Evolutionary conservation across 2,329 filamentous ascomycete species (phyloP), one percentile per base, ranked within the genome.

Genomic region (Myotisia sp.): DNA sequence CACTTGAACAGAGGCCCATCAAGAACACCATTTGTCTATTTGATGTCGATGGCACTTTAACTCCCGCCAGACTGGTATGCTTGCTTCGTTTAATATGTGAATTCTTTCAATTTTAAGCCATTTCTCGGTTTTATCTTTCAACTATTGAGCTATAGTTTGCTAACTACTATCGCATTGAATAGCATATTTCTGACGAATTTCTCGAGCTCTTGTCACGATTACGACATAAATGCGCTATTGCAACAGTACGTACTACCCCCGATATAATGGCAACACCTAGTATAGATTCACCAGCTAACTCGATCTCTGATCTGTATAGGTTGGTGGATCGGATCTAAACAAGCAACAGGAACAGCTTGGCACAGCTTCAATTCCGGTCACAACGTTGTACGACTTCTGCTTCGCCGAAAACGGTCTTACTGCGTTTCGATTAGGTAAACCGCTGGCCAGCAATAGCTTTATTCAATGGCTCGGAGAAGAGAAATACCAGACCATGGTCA

Each of bases 291-390:
- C n/a, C 20, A 12, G 12, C 30, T 34, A 34, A 29, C 20, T 5
- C 12, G 26, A 22, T 47, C 52, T 35, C 16, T 18, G n/a, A n/a
- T 29, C 21, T 20, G 14, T 38, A 17, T 34, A 64, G 60, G 59
- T 95, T 41, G 90, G 90, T 51, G 90, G 90, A 55, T 90, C 81
- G 49, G 80, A 95, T 68, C 73, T 93, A 42, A 64, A 60, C 56
- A 95, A 98, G 68, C 90, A 95, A 63, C 84, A 95, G 62, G 90
- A 95, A 62, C 87, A 95, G 65, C 73, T 95, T 42, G 85, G 85
- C 55, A 70, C 73, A 3, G 56, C 71, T 17, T 63, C 70, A 38
- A 69, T 78, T 47, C 57, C 66, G 47, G 87, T 95, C 41, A 85
- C 76, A 34, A 67, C 74, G 42, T 76, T 95, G 51, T 98, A 98